These are phyloP conservation scores for Nadsonia fulvescens DNA, from an alignment of 805 yeast genomes.

Conservation along the genomic window DNA sequence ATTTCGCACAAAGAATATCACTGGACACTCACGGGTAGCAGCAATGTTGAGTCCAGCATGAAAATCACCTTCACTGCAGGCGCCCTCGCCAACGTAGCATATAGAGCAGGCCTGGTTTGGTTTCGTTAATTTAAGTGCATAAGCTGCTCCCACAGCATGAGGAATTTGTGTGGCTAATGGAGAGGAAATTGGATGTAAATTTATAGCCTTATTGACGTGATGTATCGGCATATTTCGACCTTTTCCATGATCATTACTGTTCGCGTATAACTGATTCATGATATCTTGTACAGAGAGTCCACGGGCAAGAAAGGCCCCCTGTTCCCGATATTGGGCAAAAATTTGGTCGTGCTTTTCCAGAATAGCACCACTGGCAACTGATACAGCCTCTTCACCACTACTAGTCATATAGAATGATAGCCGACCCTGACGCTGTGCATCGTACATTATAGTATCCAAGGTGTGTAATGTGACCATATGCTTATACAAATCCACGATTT, in stretches of 20 bases:
- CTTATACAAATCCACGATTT: constrained; percentile 15
- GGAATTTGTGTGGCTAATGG: constrained; percentile 20
- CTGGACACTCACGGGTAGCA: constrained; percentile 19
- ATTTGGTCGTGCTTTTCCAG: constrained; percentile 15
- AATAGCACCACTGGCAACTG: constrained; percentile 19
- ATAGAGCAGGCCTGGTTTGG: constrained; percentile 13
- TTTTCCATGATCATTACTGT: constrained; percentile 15
- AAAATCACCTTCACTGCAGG: constrained; percentile 21
- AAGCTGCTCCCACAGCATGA: constrained; percentile 22
- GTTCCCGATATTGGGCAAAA: constrained; percentile 19
- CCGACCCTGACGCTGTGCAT: constrained; percentile 21
- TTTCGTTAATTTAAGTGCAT: constrained; percentile 17
- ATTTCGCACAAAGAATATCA: constrained; percentile 18
- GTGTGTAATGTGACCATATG: constrained; percentile 18
- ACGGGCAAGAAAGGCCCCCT: constrained; percentile 17
- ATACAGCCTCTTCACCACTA: constrained; percentile 21
- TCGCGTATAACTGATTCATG: constrained; percentile 18
- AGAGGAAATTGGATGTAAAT: constrained; percentile 19
- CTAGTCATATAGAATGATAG: constrained; percentile 19
- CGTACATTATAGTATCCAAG: constrained; percentile 19
- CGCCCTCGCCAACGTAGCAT: constrained; percentile 21
- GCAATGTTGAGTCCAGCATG: constrained; percentile 21
- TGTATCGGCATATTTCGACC: constrained; percentile 21
- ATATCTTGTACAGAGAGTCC: constrained; percentile 17
- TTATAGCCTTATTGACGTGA: constrained; percentile 13